Conservation (phyloP, 352 stramenopile genomes). For the Phytophthora multivora region DNA sequence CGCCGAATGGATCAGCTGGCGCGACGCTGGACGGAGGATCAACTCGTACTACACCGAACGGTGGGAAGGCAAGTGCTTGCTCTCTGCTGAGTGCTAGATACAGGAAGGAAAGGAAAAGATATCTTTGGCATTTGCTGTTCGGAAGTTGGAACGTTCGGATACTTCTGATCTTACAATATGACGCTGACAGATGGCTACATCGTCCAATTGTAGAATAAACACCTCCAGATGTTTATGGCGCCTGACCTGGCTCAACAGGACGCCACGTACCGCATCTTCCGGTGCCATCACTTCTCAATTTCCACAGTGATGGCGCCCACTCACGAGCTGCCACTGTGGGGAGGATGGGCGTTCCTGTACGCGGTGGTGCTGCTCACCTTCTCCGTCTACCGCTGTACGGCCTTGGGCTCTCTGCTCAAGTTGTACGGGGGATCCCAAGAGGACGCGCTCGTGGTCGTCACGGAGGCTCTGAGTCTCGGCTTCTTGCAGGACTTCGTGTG, state of each 20-base stretch:
- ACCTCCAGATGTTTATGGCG: neutral
- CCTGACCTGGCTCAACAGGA: neutral
- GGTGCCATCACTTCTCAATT: neutral
- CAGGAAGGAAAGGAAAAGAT: neutral
- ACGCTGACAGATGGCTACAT: neutral
- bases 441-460: conserved; percentile 10
- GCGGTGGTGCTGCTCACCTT: conserved; percentile 5
- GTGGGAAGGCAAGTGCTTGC: conserved; percentile 41
- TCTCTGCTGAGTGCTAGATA: conserved; percentile 21
- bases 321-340: conserved; percentile 3
- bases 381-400: conserved; percentile 1
- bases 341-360: conserved; percentile 44
- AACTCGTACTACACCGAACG: conserved; percentile 54
- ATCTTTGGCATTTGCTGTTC: neutral
- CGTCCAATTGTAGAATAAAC: neutral
- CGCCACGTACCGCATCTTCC: neutral
- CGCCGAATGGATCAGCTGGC: conserved; percentile 8
- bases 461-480: conserved; percentile 27
- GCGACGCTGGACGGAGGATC: conserved; percentile 30
- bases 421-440: conserved; percentile 10
- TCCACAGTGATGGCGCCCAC: neutral
- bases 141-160: neutral
- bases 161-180: neutral
- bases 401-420: conserved; percentile 21
- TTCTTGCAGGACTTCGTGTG: conserved; percentile 48